Percentiles rank a stretch among this genome's conserved stretches.
phyloP scores from a whole-genome alignment of 2,329 filamentous ascomycete genomes.

The Escovopsis sp. region DNA sequence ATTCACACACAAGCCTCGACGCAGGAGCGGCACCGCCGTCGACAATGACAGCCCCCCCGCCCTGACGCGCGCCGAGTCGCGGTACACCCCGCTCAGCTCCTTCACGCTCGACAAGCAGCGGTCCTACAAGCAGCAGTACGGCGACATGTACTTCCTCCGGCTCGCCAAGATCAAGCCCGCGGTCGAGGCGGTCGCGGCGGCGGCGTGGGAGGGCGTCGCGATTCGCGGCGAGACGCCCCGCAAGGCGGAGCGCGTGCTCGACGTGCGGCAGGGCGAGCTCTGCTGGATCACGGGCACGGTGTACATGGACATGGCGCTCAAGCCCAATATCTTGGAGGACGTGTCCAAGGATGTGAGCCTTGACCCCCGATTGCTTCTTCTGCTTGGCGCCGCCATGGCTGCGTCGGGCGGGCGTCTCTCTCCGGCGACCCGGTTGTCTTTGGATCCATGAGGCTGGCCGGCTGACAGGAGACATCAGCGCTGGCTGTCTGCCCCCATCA shows the following conservation, averaged over 20 bases:
- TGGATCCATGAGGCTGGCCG: no score
- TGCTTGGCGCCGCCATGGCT: no score
- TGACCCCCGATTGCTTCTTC: not conserved
- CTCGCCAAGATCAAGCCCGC: conserved; percentile 74
- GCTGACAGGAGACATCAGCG: conserved; percentile 34
- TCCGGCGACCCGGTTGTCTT: not conserved
- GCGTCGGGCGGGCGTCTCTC: no score
- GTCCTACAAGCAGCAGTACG: conserved; percentile 89
- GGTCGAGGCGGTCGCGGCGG: conserved; percentile 57
- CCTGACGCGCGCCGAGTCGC: conserved; percentile 36
- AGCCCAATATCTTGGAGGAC: conserved; percentile 91
- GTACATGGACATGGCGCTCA: conserved; percentile 93
- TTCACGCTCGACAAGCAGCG: conserved; percentile 56
- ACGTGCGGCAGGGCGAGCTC: conserved; percentile 86
- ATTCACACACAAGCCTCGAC: conserved; percentile 2
- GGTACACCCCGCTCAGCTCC: conserved; percentile 60
- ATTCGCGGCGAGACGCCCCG: conserved; percentile 63
- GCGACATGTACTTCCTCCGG: conserved; percentile 92
- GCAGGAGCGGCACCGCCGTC: conserved; percentile 18
- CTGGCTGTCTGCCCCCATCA: conserved; percentile 73
- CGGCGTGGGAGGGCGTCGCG: conserved; percentile 63
- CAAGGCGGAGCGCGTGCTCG: conserved; percentile 74
- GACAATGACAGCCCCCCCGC: no score
- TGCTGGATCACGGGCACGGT: conserved; percentile 93
- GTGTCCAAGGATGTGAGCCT: conserved; percentile 69